A percentile compares a stretch with the other conserved stretches of the same genome.
Conservation (phyloP, 176 grass and related monocot genomes). For the Typha latifolia region DNA sequence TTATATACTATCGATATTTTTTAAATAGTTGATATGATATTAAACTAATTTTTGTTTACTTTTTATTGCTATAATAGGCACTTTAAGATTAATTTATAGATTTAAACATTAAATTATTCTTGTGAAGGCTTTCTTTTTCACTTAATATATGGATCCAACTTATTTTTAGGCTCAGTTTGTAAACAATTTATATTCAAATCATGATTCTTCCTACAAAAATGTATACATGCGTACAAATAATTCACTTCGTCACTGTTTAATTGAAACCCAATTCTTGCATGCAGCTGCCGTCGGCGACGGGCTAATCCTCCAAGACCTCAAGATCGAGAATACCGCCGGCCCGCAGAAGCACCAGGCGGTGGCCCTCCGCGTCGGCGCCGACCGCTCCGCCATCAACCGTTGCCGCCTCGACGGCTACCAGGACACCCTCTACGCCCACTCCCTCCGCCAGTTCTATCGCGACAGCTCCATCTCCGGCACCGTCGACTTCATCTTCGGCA, state of each 20-base stretch:
- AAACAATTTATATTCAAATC: neutral
- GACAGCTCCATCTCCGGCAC: conserved; percentile 47
- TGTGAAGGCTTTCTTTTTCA: no score
- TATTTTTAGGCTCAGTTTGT: no score
- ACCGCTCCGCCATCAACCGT: conserved; percentile 39
- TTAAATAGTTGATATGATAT: no score
- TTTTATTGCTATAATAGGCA: no score
- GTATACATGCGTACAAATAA: no score
- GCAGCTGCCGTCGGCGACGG: conserved; percentile 47
- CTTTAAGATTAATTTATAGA: no score
- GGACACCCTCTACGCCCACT: conserved; percentile 47
- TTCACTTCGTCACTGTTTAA: no score
- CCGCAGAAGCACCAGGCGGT: conserved; percentile 53
- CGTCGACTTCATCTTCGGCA: conserved; percentile 62
- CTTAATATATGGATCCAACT: no score
- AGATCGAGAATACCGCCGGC: conserved; percentile 42
- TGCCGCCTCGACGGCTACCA: conserved; percentile 33
- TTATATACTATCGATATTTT: no score
- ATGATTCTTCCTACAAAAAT: no score
- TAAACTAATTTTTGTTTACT: no score
- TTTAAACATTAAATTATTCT: no score
- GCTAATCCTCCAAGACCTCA: conserved; percentile 42
- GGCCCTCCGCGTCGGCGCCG: conserved; percentile 49
- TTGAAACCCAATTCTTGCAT: neutral
- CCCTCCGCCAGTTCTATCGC: conserved; percentile 46